Conservation (phyloP, 441 rosid genomes). For the Erysimum cheiri region DNA sequence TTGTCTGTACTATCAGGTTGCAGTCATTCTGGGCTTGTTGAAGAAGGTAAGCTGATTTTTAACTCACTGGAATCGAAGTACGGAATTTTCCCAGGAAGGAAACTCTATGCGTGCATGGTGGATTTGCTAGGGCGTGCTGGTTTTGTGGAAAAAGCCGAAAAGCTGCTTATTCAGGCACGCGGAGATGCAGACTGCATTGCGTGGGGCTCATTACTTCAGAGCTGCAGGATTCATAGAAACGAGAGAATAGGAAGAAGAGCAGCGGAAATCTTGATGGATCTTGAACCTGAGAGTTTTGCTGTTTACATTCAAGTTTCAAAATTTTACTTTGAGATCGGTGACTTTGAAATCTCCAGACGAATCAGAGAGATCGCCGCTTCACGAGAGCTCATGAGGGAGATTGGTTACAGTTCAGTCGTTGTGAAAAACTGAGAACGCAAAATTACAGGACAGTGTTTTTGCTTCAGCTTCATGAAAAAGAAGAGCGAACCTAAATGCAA, state of each 20-base stretch:
- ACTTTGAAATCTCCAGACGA: constrained; percentile 57
- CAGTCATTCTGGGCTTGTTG: constrained; percentile 76
- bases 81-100: constrained; percentile 55
- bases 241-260: constrained; percentile 68
- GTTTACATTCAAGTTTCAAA: constrained; percentile 63
- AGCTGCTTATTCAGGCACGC: constrained; percentile 52
- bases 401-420: constrained; percentile 65
- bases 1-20: constrained; percentile 69
- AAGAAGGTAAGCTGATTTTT: constrained; percentile 66
- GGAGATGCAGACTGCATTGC: constrained; percentile 58
- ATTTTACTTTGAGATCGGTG: constrained; percentile 73
- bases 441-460: constrained; percentile 16
- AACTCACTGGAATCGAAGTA: constrained; percentile 55
- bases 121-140: constrained; percentile 82
- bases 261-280: constrained; percentile 63
- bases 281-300: constrained; percentile 60
- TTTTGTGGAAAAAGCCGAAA: constrained; percentile 68
- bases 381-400: constrained; percentile 57
- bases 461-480: constrained; percentile 37
- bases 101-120: constrained; percentile 73
- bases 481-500: constrained; percentile 35
- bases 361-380: constrained; percentile 57
- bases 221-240: constrained; percentile 67
- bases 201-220: constrained; percentile 77
- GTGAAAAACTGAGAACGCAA: constrained; percentile 36